Conservation (phyloP, 2,329 filamentous ascomycete species). For the Lasiodiplodia sp. region DNA sequence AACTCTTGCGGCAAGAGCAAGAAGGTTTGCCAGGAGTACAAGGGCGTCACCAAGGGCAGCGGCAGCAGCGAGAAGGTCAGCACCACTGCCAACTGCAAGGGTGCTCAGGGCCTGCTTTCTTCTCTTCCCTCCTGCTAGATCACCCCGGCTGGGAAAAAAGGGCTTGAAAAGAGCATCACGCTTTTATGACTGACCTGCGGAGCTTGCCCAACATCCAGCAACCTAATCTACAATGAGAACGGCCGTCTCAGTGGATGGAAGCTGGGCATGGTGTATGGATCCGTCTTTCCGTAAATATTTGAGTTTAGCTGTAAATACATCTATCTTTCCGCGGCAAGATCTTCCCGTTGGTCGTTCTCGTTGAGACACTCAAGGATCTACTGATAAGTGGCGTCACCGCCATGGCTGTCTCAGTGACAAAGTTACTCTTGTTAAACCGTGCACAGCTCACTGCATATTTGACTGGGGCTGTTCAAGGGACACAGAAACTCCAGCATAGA, state of each 20-base stretch:
- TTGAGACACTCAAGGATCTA: not conserved
- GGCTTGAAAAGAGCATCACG: not conserved
- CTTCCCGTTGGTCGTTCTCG: not conserved
- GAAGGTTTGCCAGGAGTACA: conserved; percentile 37
- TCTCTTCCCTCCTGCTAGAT: conserved; percentile 34
- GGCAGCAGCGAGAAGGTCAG: conserved; percentile 10
- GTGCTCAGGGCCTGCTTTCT: conserved; percentile 32
- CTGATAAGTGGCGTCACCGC: not conserved
- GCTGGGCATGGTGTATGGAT: too few relatives aligned
- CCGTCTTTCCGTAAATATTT: conserved; percentile 2
- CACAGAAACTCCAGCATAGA: not conserved
- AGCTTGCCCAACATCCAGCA: not conserved
- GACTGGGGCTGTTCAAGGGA: not conserved
- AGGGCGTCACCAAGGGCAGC: conserved; percentile 31
- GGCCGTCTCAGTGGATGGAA: not conserved
- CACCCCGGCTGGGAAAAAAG: not conserved
- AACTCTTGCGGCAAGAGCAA: conserved; percentile 44
- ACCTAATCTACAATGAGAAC: not conserved
- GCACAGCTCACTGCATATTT: not conserved
- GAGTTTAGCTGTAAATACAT: conserved; percentile 6
- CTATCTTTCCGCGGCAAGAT: not conserved
- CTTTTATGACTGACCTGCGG: not conserved
- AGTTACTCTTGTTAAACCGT: not conserved
- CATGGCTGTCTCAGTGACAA: not conserved
- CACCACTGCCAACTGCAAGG: conserved; percentile 25